Base-by-base conservation (phyloP, 2,329 filamentous ascomycete species). In the Raffaelea albimanens region DNA sequence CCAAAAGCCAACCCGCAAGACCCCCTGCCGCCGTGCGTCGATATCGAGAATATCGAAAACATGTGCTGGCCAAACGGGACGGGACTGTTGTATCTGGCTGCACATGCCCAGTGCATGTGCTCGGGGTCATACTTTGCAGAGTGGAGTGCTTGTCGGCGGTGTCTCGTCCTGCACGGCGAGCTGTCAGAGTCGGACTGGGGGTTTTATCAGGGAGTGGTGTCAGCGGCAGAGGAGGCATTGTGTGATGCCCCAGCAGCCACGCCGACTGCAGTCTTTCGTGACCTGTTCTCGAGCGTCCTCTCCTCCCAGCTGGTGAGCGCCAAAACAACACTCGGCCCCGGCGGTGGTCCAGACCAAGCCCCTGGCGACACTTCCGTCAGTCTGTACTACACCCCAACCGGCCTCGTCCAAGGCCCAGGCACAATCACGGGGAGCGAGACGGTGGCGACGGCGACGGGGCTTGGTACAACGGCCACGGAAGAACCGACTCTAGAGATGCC, bases 71-170 rank as follows among this genome's bases (percentile, higher is more conserved):
- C 63, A 43, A 66, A 66, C 50, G 60, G 61, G 49, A 63, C 60
- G 3, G 45, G 48, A 0, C 53, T 56, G 19, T 42, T 59, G 11
- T 53, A 56, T 46, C 50, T 58, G 38, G 55, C 56, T 31, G 56
- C 57, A 13, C 60, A 66, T 51, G 59, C 59, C 40, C 52, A 60
- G 53, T 61, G 21, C 56, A 65, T 69, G 59, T 72, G 68, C 57
- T 57, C 56, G 9, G 64, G 67, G 42, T 63, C 59, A 47, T 70
- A 61, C 59, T 71, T 72, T 55, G 33, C 52, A 29, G 65, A 69
- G 52, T 70, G 67, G 66, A 42, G 58, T 18, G 64, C 61, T 44
- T 71, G 67, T 55, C 63, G 67, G 29, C 52, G 59, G 29, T 72
- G 68, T 52, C 58, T 69, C 14, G 58, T 57, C 34, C 56, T 65